Evolutionary conservation across 1,139 yeast genomes (phyloP), one percentile per base, ranked within the genome.

Genomic region (Pichia sp.): DNA sequence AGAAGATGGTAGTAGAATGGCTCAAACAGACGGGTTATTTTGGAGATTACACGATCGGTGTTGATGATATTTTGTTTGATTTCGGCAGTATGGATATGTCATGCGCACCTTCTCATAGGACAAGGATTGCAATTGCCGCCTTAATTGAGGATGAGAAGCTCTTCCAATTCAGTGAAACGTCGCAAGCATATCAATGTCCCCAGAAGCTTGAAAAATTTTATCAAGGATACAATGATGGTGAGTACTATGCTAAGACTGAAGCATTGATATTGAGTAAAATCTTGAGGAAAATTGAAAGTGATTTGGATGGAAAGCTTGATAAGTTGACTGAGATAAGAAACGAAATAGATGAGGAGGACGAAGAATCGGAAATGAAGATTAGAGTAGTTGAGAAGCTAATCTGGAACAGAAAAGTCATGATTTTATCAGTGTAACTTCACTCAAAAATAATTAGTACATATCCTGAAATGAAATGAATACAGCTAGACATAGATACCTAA

Each of bases 61-160:
- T 35, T 17, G 44, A 38, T 11, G 14, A 19, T 5, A 9, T 6
- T 14, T 63, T 59, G 2, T 69, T 69, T 7, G 33, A 22, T 17
- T 16, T 10, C 1, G 13, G 12, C 8, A 8, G 7, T 6, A 13
- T 14, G 4, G 15, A 37, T 10, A 11, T 4, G 6, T 28, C 27
- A 3, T n/a, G n/a, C n/a, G 24, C 58, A 10, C 37, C 81, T 2
- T 84, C 94, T 6, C 86, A 79, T 54, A 63, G 96, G 34, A 74
- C 87, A 0, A 77, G 77, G 42, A 76, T 88, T 4, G 95, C 87
- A 0, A 55, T 86, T 25, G 86, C 93, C 1, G 69, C 71, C 0
- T 42, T 70, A 3, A 79, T 76, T 46, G 82, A 74, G 39, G 52
- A 50, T 11, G 39, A 56, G 48, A 29, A 45, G 59, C 29, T 40